Conservation (phyloP, 2,329 filamentous ascomycete species). For the Apiospora arundinis region DNA sequence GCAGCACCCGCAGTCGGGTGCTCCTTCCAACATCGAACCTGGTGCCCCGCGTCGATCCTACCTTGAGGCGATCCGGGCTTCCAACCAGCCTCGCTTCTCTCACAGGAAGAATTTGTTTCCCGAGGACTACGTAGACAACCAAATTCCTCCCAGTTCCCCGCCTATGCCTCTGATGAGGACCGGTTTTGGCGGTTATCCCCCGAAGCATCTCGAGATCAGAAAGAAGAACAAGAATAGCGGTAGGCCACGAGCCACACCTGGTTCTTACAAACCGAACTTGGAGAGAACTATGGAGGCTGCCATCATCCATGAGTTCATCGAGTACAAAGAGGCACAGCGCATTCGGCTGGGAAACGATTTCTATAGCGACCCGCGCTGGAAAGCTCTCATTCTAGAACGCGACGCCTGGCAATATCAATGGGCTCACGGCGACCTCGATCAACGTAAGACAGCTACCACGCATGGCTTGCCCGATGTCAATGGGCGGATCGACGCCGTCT, state of each 20-base stretch:
- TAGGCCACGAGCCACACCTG: neutral
- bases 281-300: neutral
- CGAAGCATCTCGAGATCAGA: neutral
- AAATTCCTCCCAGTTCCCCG: neutral
- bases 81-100: neutral
- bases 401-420: neutral
- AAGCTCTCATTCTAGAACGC: neutral
- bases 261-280: neutral
- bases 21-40: neutral
- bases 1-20: neutral
- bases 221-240: neutral
- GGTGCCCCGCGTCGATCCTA: constrained; percentile 1
- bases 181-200: neutral
- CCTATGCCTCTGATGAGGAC: neutral
- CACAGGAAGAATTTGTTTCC: constrained; percentile 1
- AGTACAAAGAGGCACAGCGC: constrained; percentile 8
- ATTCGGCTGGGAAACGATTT: neutral
- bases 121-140: neutral
- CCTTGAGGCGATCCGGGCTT: neutral
- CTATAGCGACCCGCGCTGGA: neutral
- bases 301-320: neutral
- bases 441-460: neutral
- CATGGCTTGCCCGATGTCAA: neutral
- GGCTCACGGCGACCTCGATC: neutral
- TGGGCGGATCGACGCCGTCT: neutral